Conservation (phyloP, 129 eudicot species). For the Smallanthus sonchifolius region DNA sequence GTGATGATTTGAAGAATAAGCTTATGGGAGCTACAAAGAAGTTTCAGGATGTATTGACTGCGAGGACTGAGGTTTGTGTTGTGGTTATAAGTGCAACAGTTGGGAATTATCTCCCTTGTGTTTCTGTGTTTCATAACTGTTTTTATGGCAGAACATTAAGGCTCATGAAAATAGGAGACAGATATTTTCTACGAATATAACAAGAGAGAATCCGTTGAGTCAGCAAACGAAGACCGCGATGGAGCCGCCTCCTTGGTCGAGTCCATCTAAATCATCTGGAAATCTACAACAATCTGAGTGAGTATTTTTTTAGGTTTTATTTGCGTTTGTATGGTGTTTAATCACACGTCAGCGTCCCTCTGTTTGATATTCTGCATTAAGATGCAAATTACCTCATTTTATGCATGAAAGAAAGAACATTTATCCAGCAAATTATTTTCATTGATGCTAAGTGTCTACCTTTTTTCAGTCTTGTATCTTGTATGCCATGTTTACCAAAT, state of each 20-base stretch:
- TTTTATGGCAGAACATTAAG: constrained; percentile 59
- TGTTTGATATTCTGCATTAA: background rate
- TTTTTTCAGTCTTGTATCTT: background rate
- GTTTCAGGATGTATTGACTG: constrained; percentile 72
- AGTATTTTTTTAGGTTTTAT: constrained; percentile 9
- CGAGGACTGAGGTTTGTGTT: constrained; percentile 57
- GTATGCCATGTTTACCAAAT: background rate
- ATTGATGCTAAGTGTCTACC: constrained; percentile 5
- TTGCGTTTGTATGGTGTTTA: constrained; percentile 1
- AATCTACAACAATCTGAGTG: constrained; percentile 53
- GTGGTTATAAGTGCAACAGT: background rate
- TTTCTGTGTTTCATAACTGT: background rate
- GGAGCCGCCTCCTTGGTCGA: constrained; percentile 87
- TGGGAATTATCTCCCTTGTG: background rate
- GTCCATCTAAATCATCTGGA: constrained; percentile 46
- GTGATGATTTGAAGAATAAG: constrained; percentile 72
- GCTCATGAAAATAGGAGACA: constrained; percentile 76
- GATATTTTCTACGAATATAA: constrained; percentile 53
- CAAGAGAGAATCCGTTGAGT: constrained; percentile 57
- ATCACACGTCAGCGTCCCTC: background rate
- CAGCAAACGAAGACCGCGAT: constrained; percentile 40
- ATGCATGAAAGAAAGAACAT: constrained; percentile 10
- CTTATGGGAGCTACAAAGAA: constrained; percentile 73
- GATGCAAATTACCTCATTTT: background rate
- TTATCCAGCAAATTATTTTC: background rate